Conservation (phyloP, 805 yeast genomes). For the Myxozyma geophila region DNA sequence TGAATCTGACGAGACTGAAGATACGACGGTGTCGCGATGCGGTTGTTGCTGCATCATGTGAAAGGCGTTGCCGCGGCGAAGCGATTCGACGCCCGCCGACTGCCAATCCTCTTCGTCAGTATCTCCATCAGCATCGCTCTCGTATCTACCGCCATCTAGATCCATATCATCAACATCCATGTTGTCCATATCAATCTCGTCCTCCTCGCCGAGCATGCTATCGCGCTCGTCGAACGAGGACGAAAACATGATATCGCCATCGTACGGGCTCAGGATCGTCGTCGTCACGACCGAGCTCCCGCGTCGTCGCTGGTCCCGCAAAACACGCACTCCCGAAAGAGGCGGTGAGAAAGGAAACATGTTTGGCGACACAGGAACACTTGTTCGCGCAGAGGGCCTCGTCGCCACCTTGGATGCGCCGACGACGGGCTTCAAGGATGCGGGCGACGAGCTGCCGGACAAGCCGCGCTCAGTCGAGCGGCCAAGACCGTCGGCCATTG, state of each 20-base stretch:
- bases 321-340: constrained; percentile 29
- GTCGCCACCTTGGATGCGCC: not conserved
- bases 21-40: constrained; percentile 22
- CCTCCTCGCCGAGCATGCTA: constrained; percentile 14
- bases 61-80: constrained; percentile 47
- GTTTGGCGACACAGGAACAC: constrained; percentile 33
- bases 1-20: constrained; percentile 27
- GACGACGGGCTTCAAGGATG: constrained; percentile 8
- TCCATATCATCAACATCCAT: constrained; percentile 23
- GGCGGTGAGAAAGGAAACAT: constrained; percentile 36
- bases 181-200: constrained; percentile 18
- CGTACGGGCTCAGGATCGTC: constrained; percentile 33
- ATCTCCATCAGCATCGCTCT: constrained; percentile 50
- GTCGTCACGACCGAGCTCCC: constrained; percentile 35
- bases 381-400: not conserved
- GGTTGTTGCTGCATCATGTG: constrained; percentile 14
- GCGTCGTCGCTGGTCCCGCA: constrained; percentile 29
- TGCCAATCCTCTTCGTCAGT: constrained; percentile 99
- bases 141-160: constrained; percentile 19
- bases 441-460: constrained; percentile 12
- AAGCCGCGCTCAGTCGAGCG: constrained; percentile 10
- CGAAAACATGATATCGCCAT: constrained; percentile 34
- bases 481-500: constrained; percentile 1
- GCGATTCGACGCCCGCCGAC: constrained; percentile 76
- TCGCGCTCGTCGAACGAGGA: constrained; percentile 30